A percentile compares a stretch with the other conserved stretches of the same genome.
phyloP scores from a whole-genome alignment of 2,329 filamentous ascomycete species.

The Pseudogymnoascus sp. region DNA sequence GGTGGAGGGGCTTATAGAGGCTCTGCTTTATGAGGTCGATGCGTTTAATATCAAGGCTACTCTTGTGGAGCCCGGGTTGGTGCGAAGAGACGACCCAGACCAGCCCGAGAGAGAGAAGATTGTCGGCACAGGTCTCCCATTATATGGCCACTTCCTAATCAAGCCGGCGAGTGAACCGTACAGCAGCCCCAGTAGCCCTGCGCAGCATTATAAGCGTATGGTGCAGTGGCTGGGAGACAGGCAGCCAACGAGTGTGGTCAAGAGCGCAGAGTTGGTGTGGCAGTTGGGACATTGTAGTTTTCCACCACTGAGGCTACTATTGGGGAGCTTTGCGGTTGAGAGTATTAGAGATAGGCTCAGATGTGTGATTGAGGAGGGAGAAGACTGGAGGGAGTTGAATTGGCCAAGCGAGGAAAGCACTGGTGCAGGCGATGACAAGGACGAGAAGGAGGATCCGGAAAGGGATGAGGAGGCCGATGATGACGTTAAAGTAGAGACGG shows the following conservation, averaged over 20 bases:
- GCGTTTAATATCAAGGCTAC: conserved; percentile 89
- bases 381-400: conserved; percentile 85
- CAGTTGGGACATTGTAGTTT: conserved; percentile 92
- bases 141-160: conserved; percentile 88
- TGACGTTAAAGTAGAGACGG: neutral
- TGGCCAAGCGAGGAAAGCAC: conserved; percentile 29
- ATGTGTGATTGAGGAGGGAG: conserved; percentile 88
- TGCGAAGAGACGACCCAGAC: conserved; percentile 75
- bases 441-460: conserved; percentile 9
- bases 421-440: conserved; percentile 11
- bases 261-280: conserved; percentile 90
- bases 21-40: conserved; percentile 93
- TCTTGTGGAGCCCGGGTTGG: conserved; percentile 82
- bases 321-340: conserved; percentile 92
- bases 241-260: conserved; percentile 87
- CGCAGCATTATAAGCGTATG: conserved; percentile 82
- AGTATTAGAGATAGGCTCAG: conserved; percentile 85
- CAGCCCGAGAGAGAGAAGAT: conserved; percentile 30
- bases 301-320: conserved; percentile 75
- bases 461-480: conserved; percentile 7
- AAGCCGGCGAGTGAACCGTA: conserved; percentile 82
- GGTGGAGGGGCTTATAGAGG: conserved; percentile 90
- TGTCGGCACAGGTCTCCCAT: conserved; percentile 44
- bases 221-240: conserved; percentile 90
- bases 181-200: conserved; percentile 67